Conservation (phyloP, 2,329 filamentous ascomycete genomes). For the Aureobasidium sp. region DNA sequence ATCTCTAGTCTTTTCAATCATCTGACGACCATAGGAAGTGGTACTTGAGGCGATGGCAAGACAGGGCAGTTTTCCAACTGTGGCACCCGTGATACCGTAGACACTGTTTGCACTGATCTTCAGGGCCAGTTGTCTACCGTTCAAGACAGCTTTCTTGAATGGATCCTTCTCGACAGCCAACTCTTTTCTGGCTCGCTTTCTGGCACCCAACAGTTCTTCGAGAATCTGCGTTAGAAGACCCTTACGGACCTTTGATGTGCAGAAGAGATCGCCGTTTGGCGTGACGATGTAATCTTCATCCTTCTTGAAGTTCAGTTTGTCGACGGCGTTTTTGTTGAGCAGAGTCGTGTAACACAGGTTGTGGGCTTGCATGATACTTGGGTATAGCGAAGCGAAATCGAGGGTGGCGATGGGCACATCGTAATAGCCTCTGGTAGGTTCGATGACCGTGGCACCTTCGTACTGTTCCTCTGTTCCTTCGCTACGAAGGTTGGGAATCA, state of each 20-base stretch:
- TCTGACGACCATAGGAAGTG: slow-evolving; percentile 91
- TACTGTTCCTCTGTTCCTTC: slow-evolving; percentile 77
- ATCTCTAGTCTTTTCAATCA: slow-evolving; percentile 98
- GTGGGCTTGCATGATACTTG: slow-evolving; percentile 97
- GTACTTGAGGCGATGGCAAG: slow-evolving; percentile 93
- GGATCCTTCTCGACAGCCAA: slow-evolving; percentile 81
- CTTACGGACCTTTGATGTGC: slow-evolving; percentile 79
- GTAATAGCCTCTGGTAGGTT: slow-evolving; percentile 88
- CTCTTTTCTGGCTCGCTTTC: slow-evolving; percentile 91
- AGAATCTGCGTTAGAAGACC: slow-evolving; percentile 90
- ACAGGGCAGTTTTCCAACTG: slow-evolving; percentile 90
- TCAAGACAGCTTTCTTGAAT: slow-evolving; percentile 96
- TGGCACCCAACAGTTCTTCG: slow-evolving; percentile 80
- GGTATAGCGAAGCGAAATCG: slow-evolving; percentile 97
- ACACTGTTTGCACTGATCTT: slow-evolving; percentile 98
- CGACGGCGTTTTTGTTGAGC: slow-evolving; percentile 66
- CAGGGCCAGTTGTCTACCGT: slow-evolving; percentile 90
- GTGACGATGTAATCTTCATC: slow-evolving; percentile 96
- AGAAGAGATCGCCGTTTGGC: slow-evolving; percentile 88
- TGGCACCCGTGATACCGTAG: slow-evolving; percentile 93
- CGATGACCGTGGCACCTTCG: slow-evolving; percentile 95
- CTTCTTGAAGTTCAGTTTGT: slow-evolving; percentile 68
- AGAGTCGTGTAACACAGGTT: slow-evolving; percentile 97
- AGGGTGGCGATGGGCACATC: slow-evolving; percentile 91
- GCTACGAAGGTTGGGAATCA: slow-evolving; percentile 76